Percentiles rank a stretch among this genome's conserved stretches.
phyloP scores from a whole-genome alignment of 805 yeast genomes.

The Kluyveromyces nonfermentans region DNA sequence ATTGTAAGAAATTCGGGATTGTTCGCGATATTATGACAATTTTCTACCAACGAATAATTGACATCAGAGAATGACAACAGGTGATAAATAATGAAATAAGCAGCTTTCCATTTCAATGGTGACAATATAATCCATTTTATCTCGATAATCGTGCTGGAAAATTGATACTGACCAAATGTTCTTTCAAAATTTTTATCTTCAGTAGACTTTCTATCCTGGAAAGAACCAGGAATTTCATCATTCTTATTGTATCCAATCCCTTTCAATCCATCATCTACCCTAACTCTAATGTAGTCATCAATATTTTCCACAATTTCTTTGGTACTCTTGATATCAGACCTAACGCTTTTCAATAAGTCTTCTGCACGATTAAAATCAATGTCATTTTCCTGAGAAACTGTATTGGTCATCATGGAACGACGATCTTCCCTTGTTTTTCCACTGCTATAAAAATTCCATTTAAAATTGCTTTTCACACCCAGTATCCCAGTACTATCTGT shows the following conservation, averaged over 20 bases:
- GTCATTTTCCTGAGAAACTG: background rate
- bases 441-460: background rate
- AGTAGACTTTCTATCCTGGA: background rate
- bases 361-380: background rate
- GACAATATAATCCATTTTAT: slow-evolving; percentile 1
- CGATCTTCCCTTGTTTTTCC: background rate
- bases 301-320: background rate
- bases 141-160: background rate
- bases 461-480: no score
- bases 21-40: background rate
- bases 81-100: background rate
- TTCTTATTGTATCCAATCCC: background rate
- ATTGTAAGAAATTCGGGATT: background rate
- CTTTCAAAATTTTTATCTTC: background rate
- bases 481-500: background rate
- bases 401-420: background rate
- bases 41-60: background rate
- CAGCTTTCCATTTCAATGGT: slow-evolving; percentile 2
- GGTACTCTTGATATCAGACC: background rate
- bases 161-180: background rate
- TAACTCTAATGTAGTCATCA: background rate
- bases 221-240: background rate
- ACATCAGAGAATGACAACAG: slow-evolving; percentile 1
- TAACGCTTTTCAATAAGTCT: background rate
- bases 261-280: background rate